Evolutionary conservation across 1,284 basidiomycete species (phyloP).

Genomic region (Ganoderma resinaceum): DNA sequence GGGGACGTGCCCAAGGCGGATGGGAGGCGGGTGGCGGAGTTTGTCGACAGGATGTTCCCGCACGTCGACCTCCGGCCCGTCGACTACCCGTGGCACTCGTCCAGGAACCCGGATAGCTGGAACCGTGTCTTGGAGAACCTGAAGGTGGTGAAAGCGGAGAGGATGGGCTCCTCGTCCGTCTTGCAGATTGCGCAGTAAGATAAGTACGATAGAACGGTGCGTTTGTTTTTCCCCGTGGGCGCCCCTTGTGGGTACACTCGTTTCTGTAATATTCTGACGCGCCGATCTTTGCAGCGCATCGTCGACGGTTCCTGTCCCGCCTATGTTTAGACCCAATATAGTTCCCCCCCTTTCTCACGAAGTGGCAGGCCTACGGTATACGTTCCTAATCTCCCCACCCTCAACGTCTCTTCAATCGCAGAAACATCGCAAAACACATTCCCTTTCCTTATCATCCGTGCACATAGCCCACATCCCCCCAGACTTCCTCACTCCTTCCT

Average conservation of each 20-base stretch:
- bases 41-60: slow-evolving; percentile 23
- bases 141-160: slow-evolving; percentile 12
- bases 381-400: not conserved
- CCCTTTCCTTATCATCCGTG: not conserved
- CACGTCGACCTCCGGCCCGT: slow-evolving; percentile 14
- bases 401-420: not conserved
- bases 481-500: not conserved
- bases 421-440: not conserved
- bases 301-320: not conserved
- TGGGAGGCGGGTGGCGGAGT: slow-evolving; percentile 7
- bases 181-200: not conserved
- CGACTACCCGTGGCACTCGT: slow-evolving; percentile 21
- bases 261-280: not conserved
- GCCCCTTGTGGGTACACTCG: not conserved
- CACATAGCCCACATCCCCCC: not conserved
- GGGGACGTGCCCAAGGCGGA: slow-evolving; percentile 10
- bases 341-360: not conserved
- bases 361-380: slow-evolving; percentile 3
- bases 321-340: not conserved
- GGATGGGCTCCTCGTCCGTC: not conserved
- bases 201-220: not conserved
- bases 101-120: slow-evolving; percentile 9
- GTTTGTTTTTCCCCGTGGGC: not conserved
- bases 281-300: not conserved
- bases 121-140: slow-evolving; percentile 9